Base-by-base conservation (phyloP, 2,329 filamentous ascomycete species). In the Monilinia fructigena region DNA sequence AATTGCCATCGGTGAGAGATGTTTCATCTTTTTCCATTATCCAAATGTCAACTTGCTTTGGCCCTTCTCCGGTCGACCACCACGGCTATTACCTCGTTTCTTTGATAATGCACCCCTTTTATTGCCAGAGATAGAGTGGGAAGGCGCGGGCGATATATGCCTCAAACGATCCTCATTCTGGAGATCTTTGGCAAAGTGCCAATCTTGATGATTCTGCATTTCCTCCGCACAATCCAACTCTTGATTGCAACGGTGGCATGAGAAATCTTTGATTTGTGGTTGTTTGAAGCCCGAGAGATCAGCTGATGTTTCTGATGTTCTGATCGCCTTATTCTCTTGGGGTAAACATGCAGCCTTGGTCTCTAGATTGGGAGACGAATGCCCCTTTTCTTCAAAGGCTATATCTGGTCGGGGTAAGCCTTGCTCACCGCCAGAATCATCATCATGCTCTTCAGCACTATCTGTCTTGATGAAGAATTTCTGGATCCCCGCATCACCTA, bases 121-220 rank as follows among this genome's bases (percentile, higher is more conserved):
- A 26, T 61, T 74, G 74, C 79, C 70, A 73, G 77, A 78, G 52
- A 68, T 69, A n/a, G 65, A 54, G 60, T 47, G 58, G 40, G 60
- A 60, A 45, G 67, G 55, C 55, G 68, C 52, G n/a, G 68, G 58
- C n/a, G 64, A 63, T 47, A 48, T 26, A 47, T 35, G 38, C 52
- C 20, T 40, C 31, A 31, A 47, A 40, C 72, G 73, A 55, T 75
- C 72, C 69, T 75, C 70, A 66, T 87, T 84, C 70, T 93, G 89
- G 40, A 99, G 82, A 72, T 94, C 90, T 78, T 91, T 92, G 55
- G 95, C 95, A 78, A 97, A 89, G 79, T 99, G 95, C 89, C 93
- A 98, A 77, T 99, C 95, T 64, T 89, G 82, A 77, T 99, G 95
- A 78, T 91, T 93, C 70, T 88, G 84, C 56, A 87, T 75, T 72